phyloP scores from a whole-genome alignment of 1,139 yeast genomes.

The Yamadazyma triangularis region DNA sequence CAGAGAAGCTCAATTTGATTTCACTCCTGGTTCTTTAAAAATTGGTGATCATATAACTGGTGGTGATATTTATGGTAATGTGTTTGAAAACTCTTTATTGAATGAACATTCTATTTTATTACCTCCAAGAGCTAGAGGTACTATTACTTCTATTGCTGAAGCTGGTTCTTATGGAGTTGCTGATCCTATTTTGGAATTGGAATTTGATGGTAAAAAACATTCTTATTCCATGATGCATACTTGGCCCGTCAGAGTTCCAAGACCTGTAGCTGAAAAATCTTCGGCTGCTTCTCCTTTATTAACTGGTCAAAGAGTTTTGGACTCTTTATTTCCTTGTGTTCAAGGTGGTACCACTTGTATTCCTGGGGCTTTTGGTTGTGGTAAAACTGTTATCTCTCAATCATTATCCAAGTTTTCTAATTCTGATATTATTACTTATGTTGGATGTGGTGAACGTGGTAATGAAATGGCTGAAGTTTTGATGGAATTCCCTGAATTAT shows the following conservation, averaged over 20 bases:
- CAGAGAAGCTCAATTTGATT: slow-evolving; percentile 79
- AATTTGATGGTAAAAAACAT: slow-evolving; percentile 82
- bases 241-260: slow-evolving; percentile 99
- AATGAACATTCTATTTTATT: slow-evolving; percentile 89
- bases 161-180: slow-evolving; percentile 89
- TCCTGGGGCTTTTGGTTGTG: slow-evolving; percentile 99
- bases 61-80: slow-evolving; percentile 94
- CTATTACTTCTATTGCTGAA: slow-evolving; percentile 82
- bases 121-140: slow-evolving; percentile 99
- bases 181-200: slow-evolving; percentile 86
- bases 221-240: slow-evolving; percentile 94
- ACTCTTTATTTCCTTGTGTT: slow-evolving; percentile 96
- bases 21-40: slow-evolving; percentile 70
- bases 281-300: slow-evolving; percentile 91
- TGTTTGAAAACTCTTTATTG: slow-evolving; percentile 90
- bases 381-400: slow-evolving; percentile 98
- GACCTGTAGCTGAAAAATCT: slow-evolving; percentile 93
- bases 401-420: slow-evolving; percentile 94
- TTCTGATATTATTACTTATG: slow-evolving; percentile 93
- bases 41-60: slow-evolving; percentile 98
- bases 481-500: slow-evolving; percentile 98
- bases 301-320: slow-evolving; percentile 98
- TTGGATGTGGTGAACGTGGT: slow-evolving; percentile 93
- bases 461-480: slow-evolving; percentile 99
- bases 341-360: slow-evolving; percentile 99